Evolutionary conservation across 2,329 filamentous ascomycete genomes (phyloP).

Genomic region (Corniculantispora saksenae): DNA sequence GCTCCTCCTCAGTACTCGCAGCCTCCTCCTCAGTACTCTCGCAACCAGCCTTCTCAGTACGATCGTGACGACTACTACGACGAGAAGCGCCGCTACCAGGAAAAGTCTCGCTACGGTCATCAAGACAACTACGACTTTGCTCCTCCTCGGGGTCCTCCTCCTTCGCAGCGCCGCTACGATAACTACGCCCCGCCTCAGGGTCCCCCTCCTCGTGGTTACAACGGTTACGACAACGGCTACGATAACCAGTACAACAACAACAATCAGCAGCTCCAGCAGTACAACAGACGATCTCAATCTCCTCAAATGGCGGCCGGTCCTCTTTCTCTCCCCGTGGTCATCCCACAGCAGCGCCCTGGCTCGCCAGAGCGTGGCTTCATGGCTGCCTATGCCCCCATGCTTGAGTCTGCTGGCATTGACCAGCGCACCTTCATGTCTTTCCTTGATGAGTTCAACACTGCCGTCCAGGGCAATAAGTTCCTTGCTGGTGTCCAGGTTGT

Average conservation of each 20-base stretch:
- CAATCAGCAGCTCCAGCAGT: slow-evolving; percentile 17
- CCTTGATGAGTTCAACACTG: slow-evolving; percentile 20
- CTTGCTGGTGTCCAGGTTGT: slow-evolving; percentile 20
- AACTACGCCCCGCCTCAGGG: slow-evolving; percentile 15
- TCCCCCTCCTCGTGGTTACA: slow-evolving; percentile 9
- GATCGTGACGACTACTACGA: slow-evolving; percentile 16
- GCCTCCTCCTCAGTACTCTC: slow-evolving; percentile 17
- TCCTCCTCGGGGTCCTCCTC: slow-evolving; percentile 16
- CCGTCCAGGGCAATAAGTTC: slow-evolving; percentile 20
- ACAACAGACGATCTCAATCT: slow-evolving; percentile 12
- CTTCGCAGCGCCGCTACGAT: slow-evolving; percentile 14
- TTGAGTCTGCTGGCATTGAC: slow-evolving; percentile 18
- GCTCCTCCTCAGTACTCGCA: slow-evolving; percentile 18
- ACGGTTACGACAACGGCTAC: slow-evolving; percentile 13
- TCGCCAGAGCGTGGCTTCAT: slow-evolving; percentile 20
- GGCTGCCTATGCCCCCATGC: slow-evolving; percentile 20
- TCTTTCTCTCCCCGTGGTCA: slow-evolving; percentile 19
- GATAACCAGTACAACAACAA: slow-evolving; percentile 2
- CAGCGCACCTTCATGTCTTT: slow-evolving; percentile 19
- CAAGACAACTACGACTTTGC: slow-evolving; percentile 17
- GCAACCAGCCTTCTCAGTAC: slow-evolving; percentile 1
- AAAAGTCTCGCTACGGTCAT: slow-evolving; percentile 6
- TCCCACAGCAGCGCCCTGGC: slow-evolving; percentile 21
- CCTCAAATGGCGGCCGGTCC: slow-evolving; percentile 18
- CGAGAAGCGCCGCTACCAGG: slow-evolving; percentile 15